These are phyloP conservation scores for Erythrobasidium hasegawianum DNA, from an alignment of 1,284 basidiomycete species.

Conservation along the genomic window DNA sequence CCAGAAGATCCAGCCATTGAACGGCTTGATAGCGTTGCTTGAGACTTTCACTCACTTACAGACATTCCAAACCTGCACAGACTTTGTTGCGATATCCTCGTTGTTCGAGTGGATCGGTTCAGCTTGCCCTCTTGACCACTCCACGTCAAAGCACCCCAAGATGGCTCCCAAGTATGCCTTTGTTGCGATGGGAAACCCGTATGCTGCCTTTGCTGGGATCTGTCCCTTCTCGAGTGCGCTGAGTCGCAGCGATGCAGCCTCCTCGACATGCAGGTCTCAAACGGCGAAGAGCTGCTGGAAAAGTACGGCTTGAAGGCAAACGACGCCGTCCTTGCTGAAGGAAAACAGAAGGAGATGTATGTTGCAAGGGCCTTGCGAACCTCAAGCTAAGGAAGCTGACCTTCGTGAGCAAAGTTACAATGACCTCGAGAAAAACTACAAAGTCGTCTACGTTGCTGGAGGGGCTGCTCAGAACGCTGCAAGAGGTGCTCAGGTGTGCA, in stretches of 20 bases:
- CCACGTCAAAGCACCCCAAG: not conserved
- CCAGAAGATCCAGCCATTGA: no score
- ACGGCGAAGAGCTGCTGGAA: conserved; percentile 72
- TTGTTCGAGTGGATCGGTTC: no score
- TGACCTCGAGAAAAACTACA: conserved; percentile 72
- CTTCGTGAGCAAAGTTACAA: conserved; percentile 64
- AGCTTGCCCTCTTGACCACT: no score
- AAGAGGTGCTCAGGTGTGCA: conserved; percentile 85
- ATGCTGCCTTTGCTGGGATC: conserved; percentile 20
- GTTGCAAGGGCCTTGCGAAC: conserved; percentile 41
- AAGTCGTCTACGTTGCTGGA: conserved; percentile 89
- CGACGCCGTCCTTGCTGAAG: conserved; percentile 92
- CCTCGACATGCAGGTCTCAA: conserved; percentile 51
- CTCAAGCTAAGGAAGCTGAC: conserved; percentile 1
- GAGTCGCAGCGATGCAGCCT: conserved; percentile 35
- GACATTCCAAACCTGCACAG: no score
- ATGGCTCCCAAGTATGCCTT: conserved; percentile 36
- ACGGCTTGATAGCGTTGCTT: no score
- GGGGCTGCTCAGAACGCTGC: conserved; percentile 97
- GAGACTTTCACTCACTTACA: no score
- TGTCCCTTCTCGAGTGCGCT: not conserved
- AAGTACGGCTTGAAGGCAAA: conserved; percentile 93
- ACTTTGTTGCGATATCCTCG: no score
- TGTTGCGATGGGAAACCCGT: conserved; percentile 47
- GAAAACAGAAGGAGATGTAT: conserved; percentile 79